phyloP scores from a whole-genome alignment of 805 yeast species.

The Kodamaea nitidulidarum region DNA sequence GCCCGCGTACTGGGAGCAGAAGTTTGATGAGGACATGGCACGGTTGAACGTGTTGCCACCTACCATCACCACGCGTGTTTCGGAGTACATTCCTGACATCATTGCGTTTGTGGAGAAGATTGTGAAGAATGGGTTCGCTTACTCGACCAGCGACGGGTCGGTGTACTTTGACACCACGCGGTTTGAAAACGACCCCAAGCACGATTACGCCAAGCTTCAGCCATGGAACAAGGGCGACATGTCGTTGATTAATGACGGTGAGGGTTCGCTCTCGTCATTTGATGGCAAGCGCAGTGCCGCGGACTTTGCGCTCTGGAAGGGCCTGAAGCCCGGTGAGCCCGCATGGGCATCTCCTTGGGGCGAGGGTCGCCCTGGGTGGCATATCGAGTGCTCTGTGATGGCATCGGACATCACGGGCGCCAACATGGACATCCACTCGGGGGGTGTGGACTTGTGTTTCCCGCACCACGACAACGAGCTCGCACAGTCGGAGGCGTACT shows the following conservation, averaged over 20 bases:
- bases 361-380: slow-evolving; percentile 98
- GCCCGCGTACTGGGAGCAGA: slow-evolving; percentile 86
- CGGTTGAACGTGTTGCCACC: slow-evolving; percentile 81
- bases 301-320: slow-evolving; percentile 96
- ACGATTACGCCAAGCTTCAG: slow-evolving; percentile 90
- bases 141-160: slow-evolving; percentile 78
- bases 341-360: slow-evolving; percentile 97
- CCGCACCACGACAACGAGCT: slow-evolving; percentile 99
- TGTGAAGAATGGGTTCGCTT: slow-evolving; percentile 78
- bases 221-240: slow-evolving; percentile 95
- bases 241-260: slow-evolving; percentile 88
- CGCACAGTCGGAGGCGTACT: slow-evolving; percentile 95
- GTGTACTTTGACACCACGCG: slow-evolving; percentile 91
- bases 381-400: slow-evolving; percentile 98
- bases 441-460: slow-evolving; percentile 95
- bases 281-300: slow-evolving; percentile 66
- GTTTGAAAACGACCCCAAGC: slow-evolving; percentile 69
- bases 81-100: slow-evolving; percentile 94
- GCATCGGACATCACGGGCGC: slow-evolving; percentile 84
- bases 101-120: slow-evolving; percentile 72
- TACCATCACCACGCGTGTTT: slow-evolving; percentile 84
- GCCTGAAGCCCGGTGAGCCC: slow-evolving; percentile 96
- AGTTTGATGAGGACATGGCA: slow-evolving; percentile 82
- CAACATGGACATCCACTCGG: slow-evolving; percentile 89
- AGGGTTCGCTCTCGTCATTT: slow-evolving; percentile 66